Base-by-base conservation (phyloP, 495 filamentous ascomycete genomes). In the Coniosporium apollinis region DNA sequence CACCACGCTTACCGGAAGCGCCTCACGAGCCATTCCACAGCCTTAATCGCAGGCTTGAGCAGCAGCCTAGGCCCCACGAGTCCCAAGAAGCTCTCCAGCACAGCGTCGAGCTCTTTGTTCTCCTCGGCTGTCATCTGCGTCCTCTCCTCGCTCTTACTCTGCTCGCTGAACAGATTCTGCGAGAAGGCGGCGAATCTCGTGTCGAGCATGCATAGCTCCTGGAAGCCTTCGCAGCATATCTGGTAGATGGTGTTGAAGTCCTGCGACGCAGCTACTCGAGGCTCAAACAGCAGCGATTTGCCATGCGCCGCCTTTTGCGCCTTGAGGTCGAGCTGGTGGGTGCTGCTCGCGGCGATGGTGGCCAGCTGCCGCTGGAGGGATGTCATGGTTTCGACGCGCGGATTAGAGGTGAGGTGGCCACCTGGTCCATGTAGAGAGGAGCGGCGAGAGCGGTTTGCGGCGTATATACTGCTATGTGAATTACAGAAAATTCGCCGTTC, bases 21-120 rank as follows among this genome's bases (percentile, higher is more conserved):
- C 48, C 89, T 65, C 20, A 99, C 66, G 16, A 94, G 66, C 89
- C 89, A 99, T 60, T 99, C 91, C 21, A 94, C 63, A 3, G 84
- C 81, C 46, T 86, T 93, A 10, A 89, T 67, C 1, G 81, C 82
- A 11, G 87, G 85, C 52, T 72, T 83, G 28, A 99, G 61, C 19
- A 83, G 65, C 24, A 99, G 44, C 30, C 76, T 66, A n/a, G 71
- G 69, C 16, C 79, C 73, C 9, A 81, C 70, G 5, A 94, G 61
- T 18, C 72, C 74, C 30, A 99, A 62, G 48, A 96, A 96, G 3
- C 69, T 67, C 43, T 89, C 76, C 33, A 96, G 51, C 24, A 70
- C 81, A 28, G 59, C 57, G 57, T 94, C 74, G 21, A 99, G 65
- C 29, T 80, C 76, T 43, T 70, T 60, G 49, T 94, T 94, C 46